Conservation (phyloP, 2,329 filamentous ascomycete genomes). For the Coniochaeta prunicola region DNA sequence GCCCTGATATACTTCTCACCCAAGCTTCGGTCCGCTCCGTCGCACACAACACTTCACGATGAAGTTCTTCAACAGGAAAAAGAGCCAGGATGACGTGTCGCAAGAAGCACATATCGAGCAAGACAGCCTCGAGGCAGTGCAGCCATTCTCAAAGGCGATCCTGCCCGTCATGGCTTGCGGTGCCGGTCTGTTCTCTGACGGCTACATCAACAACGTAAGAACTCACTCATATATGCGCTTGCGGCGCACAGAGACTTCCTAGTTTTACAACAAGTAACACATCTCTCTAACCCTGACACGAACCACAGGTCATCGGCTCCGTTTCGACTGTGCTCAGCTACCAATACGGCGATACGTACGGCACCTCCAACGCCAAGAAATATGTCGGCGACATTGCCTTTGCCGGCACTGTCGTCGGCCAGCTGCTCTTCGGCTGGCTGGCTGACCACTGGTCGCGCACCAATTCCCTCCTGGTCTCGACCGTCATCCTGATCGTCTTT, state of each 20-base stretch:
- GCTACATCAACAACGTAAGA: conserved; percentile 78
- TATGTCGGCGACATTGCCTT: conserved; percentile 81
- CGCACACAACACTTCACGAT: background rate
- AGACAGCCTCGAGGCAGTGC: conserved; percentile 1
- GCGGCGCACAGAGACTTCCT: no score
- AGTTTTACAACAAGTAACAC: background rate
- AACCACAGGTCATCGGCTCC: conserved; percentile 70
- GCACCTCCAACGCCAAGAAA: conserved; percentile 57
- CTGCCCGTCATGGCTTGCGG: conserved; percentile 80
- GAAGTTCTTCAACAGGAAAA: conserved; percentile 1
- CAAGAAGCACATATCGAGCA: background rate
- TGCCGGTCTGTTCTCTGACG: conserved; percentile 84
- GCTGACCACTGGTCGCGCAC: conserved; percentile 81
- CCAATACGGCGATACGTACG: conserved; percentile 66
- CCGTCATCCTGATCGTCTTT: conserved; percentile 77
- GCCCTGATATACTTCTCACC: background rate
- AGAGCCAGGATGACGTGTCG: background rate
- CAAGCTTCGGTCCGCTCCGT: background rate
- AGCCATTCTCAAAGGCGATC: conserved; percentile 17
- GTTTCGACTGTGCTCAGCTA: conserved; percentile 68
- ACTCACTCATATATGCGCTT: background rate
- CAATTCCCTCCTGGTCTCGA: conserved; percentile 73
- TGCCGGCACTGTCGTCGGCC: conserved; percentile 76
- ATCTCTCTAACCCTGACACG: background rate
- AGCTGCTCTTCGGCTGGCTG: conserved; percentile 72